Percentiles rank a stretch among this genome's conserved stretches.
Evolutionary conservation across 768 basidiomycete species (phyloP).

Genomic region (Porpolomopsis calyptriformis): DNA sequence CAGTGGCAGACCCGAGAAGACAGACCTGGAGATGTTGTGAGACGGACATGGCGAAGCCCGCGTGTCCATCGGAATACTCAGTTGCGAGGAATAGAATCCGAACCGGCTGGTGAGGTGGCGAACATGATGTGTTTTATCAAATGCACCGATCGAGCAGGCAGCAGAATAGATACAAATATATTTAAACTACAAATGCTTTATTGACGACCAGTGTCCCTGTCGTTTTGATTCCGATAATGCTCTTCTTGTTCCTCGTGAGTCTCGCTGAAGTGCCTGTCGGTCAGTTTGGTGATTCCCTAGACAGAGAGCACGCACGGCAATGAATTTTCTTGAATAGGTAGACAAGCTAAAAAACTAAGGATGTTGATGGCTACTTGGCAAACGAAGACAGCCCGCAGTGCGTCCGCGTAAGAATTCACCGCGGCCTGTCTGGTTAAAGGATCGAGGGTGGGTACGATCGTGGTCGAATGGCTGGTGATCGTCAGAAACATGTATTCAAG

Average conservation of each 20-base stretch:
- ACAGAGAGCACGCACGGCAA: constrained; percentile 38
- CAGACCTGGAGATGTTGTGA: too few relatives aligned
- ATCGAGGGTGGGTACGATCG: constrained; percentile 56
- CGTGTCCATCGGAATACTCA: too few relatives aligned
- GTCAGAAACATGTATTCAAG: background rate
- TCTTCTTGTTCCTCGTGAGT: constrained; percentile 53
- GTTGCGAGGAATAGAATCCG: too few relatives aligned
- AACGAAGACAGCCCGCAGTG: constrained; percentile 74
- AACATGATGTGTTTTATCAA: too few relatives aligned
- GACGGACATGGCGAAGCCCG: too few relatives aligned
- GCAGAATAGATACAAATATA: too few relatives aligned
- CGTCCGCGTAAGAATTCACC: constrained; percentile 66
- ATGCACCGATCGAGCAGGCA: too few relatives aligned
- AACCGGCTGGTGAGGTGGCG: too few relatives aligned
- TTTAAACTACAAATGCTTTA: too few relatives aligned
- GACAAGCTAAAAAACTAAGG: constrained; percentile 52
- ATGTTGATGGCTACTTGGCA: constrained; percentile 62
- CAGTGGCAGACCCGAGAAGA: too few relatives aligned
- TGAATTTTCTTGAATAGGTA: constrained; percentile 68
- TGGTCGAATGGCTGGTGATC: constrained; percentile 51
- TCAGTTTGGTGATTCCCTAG: background rate
- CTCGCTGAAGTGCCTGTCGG: constrained; percentile 29
- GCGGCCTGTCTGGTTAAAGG: constrained; percentile 49
- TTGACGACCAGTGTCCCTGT: background rate
- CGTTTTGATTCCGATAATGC: background rate